phyloP scores from a whole-genome alignment of 768 basidiomycete species.

The Pholiota conissans region DNA sequence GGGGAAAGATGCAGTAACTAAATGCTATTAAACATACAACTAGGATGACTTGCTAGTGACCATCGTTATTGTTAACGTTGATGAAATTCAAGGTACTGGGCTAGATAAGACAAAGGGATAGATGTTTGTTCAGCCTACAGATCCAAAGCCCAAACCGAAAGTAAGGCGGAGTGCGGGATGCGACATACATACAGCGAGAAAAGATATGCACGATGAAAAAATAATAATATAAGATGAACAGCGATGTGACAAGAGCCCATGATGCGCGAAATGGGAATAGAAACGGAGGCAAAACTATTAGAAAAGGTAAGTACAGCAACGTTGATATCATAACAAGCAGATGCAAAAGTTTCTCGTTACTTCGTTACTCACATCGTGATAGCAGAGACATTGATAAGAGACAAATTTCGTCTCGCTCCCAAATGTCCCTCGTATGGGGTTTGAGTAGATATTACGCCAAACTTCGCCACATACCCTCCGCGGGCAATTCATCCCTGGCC shows the following conservation, averaged over 20 bases:
- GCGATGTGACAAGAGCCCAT: background rate
- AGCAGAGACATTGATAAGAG: background rate
- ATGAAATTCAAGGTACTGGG: background rate
- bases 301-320: background rate
- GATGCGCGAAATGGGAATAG: background rate
- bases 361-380: background rate
- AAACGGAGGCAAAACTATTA: background rate
- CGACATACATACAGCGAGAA: conserved; percentile 4
- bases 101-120: background rate
- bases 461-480: conserved; percentile 82
- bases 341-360: background rate
- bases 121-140: background rate
- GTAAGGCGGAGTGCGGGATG: background rate
- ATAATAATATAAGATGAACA: conserved; percentile 1
- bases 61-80: background rate
- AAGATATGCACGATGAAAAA: conserved; percentile 2
- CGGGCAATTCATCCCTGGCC: conserved; percentile 65
- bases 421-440: background rate
- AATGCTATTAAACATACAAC: conserved; percentile 18
- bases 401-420: background rate
- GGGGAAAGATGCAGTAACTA: background rate
- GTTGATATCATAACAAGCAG: background rate
- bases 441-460: conserved; percentile 39
- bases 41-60: conserved; percentile 8
- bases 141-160: background rate